These are phyloP conservation scores for Tuber magnatum DNA, from an alignment of 495 filamentous ascomycete genomes.

Conservation along the genomic window DNA sequence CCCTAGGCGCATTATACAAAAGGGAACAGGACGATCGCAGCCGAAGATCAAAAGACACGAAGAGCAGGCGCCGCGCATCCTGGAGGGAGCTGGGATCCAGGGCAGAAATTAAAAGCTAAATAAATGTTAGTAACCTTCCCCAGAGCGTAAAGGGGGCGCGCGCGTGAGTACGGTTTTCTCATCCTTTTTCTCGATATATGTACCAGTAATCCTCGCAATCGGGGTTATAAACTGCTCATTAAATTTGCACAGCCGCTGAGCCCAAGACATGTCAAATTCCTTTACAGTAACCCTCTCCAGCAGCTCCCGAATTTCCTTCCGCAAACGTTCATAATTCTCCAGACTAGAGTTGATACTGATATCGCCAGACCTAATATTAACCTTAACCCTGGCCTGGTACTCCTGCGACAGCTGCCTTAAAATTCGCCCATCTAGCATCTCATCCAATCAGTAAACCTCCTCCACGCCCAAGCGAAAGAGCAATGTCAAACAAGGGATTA, in stretches of 20 bases:
- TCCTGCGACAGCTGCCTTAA: conserved; percentile 33
- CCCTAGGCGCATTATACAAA: conserved; percentile 24
- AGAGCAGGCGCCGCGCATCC: conserved; percentile 38
- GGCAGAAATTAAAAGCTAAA: conserved; percentile 33
- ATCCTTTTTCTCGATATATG: conserved; percentile 35
- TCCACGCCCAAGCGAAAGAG: not conserved
- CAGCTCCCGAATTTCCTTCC: conserved; percentile 19
- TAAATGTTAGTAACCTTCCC: conserved; percentile 12
- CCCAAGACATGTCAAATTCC: conserved; percentile 34
- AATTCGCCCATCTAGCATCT: conserved; percentile 31
- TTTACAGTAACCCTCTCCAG: conserved; percentile 28
- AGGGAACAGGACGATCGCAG: conserved; percentile 29
- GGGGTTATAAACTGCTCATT: conserved; percentile 28
- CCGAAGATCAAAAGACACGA: conserved; percentile 31
- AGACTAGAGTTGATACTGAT: conserved; percentile 25
- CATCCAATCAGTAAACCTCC: conserved; percentile 21
- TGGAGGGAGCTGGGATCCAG: conserved; percentile 28
- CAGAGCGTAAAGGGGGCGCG: not conserved
- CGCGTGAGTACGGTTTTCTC: conserved; percentile 24
- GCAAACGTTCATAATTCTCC: conserved; percentile 34
- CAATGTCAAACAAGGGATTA: no score
- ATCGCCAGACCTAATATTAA: conserved; percentile 27
- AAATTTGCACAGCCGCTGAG: conserved; percentile 25
- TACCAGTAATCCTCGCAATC: conserved; percentile 36
- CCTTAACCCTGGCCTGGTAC: conserved; percentile 32